Percentiles rank a stretch among this genome's conserved stretches.
Conservation (phyloP, 2,329 filamentous ascomycete species). For the Aspergillus pseudoviridinutans region DNA sequence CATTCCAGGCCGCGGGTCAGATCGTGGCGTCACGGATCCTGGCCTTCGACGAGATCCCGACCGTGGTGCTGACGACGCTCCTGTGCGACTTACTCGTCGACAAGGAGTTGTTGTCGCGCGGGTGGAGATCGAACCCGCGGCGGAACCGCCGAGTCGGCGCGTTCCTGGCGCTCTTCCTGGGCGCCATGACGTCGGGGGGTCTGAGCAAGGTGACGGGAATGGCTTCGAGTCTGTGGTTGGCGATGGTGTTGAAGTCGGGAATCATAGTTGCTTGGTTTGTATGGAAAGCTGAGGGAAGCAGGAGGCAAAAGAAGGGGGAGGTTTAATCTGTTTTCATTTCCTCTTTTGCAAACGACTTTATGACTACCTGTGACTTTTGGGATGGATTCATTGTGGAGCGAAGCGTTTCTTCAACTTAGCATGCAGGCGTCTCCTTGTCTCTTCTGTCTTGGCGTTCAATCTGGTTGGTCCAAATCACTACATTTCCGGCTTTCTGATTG, state of each 20-base stretch:
- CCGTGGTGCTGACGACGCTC: slow-evolving; percentile 39
- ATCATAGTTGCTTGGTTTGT: slow-evolving; percentile 35
- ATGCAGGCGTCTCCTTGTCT: no score
- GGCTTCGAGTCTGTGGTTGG: slow-evolving; percentile 39
- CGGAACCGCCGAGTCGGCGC: slow-evolving; percentile 34
- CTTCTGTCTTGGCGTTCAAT: no score
- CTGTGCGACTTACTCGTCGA: slow-evolving; percentile 40
- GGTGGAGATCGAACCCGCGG: slow-evolving; percentile 26
- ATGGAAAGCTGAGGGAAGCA: slow-evolving; percentile 25
- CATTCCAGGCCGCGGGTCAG: slow-evolving; percentile 41
- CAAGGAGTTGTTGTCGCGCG: slow-evolving; percentile 20
- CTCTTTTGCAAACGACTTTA: neutral
- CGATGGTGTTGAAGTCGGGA: slow-evolving; percentile 32
- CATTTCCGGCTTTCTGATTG: no score
- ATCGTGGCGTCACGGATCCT: slow-evolving; percentile 37
- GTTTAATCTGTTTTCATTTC: slow-evolving; percentile 1
- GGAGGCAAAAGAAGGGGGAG: slow-evolving; percentile 5
- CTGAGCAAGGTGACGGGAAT: slow-evolving; percentile 34
- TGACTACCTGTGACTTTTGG: neutral
- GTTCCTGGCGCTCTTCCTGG: slow-evolving; percentile 37
- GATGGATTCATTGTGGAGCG: neutral
- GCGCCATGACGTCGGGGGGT: slow-evolving; percentile 40
- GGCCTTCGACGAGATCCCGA: slow-evolving; percentile 38
- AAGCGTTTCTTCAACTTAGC: no score
- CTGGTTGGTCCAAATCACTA: no score